These are phyloP conservation scores for Exidia glandulosa DNA, from an alignment of 768 basidiomycete genomes.

Conservation along the genomic window DNA sequence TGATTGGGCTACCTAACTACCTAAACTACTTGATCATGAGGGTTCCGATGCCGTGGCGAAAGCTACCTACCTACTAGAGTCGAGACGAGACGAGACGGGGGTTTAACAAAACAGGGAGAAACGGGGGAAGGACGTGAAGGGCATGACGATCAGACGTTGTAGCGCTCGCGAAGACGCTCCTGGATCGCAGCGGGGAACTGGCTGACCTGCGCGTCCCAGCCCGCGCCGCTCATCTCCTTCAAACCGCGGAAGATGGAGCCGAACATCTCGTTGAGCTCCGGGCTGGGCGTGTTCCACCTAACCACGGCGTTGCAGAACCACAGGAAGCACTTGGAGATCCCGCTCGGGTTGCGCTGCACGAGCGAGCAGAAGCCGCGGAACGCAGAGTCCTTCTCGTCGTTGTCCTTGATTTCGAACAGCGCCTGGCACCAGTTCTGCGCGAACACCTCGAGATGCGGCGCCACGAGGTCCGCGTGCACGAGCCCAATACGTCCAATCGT, in stretches of 20 bases:
- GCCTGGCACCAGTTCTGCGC: conserved; percentile 96
- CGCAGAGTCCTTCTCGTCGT: conserved; percentile 98
- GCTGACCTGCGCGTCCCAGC: conserved; percentile 76
- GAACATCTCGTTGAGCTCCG: conserved; percentile 92
- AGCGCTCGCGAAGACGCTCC: conserved; percentile 75
- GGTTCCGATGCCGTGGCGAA: conserved; percentile 1
- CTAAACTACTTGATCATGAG: not conserved
- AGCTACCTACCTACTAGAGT: not conserved
- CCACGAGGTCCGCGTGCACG: conserved; percentile 81
- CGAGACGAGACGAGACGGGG: not conserved
- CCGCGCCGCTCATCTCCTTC: conserved; percentile 74
- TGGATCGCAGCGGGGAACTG: conserved; percentile 83
- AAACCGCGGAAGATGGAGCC: conserved; percentile 74
- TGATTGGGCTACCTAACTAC: not conserved
- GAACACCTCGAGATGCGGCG: conserved; percentile 81
- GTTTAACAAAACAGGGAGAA: not conserved
- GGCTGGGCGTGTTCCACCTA: conserved; percentile 86
- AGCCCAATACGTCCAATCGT: conserved; percentile 94
- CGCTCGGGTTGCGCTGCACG: conserved; percentile 87
- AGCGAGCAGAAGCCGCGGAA: conserved; percentile 96
- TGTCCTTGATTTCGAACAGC: conserved; percentile 95
- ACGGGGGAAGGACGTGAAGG: not conserved
- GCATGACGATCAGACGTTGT: conserved; percentile 65
- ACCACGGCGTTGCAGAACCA: conserved; percentile 99
- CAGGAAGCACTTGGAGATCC: conserved; percentile 86